Evolutionary conservation across 192 early-diverging fungal species (phyloP).

Genomic region (Glomus cerebriforme): DNA sequence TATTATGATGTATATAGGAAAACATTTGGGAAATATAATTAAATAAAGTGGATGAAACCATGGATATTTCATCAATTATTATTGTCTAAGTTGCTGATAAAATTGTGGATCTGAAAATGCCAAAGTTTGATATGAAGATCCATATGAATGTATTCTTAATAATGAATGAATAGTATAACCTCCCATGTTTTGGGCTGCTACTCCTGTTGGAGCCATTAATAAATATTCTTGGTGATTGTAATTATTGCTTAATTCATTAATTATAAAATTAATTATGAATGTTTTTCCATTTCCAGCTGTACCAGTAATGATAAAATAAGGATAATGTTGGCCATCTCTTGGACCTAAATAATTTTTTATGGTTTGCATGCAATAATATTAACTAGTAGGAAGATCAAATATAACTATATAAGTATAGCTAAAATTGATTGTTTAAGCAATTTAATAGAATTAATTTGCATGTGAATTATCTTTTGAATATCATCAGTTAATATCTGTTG

Average conservation of each 20-base stretch:
- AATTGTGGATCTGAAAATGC: not conserved
- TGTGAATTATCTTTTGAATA: not conserved
- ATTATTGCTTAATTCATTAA: not conserved
- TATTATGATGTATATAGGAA: not conserved
- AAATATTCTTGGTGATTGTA: not conserved
- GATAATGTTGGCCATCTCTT: not conserved
- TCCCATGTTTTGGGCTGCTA: conserved; percentile 28
- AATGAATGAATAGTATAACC: conserved; percentile 12
- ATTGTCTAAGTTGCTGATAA: not conserved
- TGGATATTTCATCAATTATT: conserved; percentile 2
- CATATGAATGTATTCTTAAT: not conserved
- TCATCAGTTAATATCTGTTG: not conserved
- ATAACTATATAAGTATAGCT: not conserved
- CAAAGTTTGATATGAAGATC: not conserved
- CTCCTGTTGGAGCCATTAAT: conserved; percentile 20
- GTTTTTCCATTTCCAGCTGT: conserved; percentile 8
- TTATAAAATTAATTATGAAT: not conserved
- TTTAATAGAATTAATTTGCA: conserved; percentile 9
- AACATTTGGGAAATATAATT: not conserved
- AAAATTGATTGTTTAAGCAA: not conserved
- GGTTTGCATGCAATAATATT: not conserved
- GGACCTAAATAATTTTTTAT: conserved; percentile 9
- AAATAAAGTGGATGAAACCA: not conserved
- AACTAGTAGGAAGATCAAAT: not conserved
- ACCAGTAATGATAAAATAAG: conserved; percentile 13